phyloP scores from a whole-genome alignment of 2,329 filamentous ascomycete species.

The Diaporthe amygdali region DNA sequence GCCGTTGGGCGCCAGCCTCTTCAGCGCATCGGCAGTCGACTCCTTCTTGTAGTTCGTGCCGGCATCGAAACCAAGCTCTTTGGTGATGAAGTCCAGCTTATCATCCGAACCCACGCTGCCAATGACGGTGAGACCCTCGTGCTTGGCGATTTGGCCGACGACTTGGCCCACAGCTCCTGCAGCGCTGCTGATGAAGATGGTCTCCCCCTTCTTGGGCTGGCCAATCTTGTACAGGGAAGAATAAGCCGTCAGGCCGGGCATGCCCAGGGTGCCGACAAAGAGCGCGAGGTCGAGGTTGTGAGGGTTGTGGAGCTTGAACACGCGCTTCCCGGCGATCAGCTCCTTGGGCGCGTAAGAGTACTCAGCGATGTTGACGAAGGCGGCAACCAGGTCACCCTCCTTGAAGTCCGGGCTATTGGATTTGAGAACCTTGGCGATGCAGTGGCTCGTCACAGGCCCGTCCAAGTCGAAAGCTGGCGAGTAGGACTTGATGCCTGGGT shows the following conservation, averaged over 20 bases:
- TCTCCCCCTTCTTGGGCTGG: slow-evolving; percentile 75
- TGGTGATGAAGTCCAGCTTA: slow-evolving; percentile 71
- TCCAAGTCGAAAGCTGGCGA: slow-evolving; percentile 64
- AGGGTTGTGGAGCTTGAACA: slow-evolving; percentile 70
- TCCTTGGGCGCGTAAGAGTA: slow-evolving; percentile 63
- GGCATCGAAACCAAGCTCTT: slow-evolving; percentile 57
- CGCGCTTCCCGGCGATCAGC: slow-evolving; percentile 40
- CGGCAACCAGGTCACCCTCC: slow-evolving; percentile 70
- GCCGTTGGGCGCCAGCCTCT: slow-evolving; percentile 74
- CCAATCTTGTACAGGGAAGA: slow-evolving; percentile 71
- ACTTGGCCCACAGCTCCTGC: slow-evolving; percentile 83
- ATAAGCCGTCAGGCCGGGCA: slow-evolving; percentile 55
- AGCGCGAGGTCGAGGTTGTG: slow-evolving; percentile 67
- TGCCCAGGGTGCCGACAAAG: slow-evolving; percentile 73
- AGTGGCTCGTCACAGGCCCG: slow-evolving; percentile 67
- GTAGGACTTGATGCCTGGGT: slow-evolving; percentile 70
- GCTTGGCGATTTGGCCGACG: slow-evolving; percentile 84
- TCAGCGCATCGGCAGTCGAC: slow-evolving; percentile 69
- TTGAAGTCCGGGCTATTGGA: slow-evolving; percentile 66
- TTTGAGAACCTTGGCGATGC: slow-evolving; percentile 73
- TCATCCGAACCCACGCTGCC: slow-evolving; percentile 81
- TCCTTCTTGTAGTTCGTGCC: slow-evolving; percentile 93
- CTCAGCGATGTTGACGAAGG: slow-evolving; percentile 67
- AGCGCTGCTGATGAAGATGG: slow-evolving; percentile 81
- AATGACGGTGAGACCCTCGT: slow-evolving; percentile 78